Base-by-base conservation (phyloP, 2,329 filamentous ascomycete species). In the Colletotrichum sp. region DNA sequence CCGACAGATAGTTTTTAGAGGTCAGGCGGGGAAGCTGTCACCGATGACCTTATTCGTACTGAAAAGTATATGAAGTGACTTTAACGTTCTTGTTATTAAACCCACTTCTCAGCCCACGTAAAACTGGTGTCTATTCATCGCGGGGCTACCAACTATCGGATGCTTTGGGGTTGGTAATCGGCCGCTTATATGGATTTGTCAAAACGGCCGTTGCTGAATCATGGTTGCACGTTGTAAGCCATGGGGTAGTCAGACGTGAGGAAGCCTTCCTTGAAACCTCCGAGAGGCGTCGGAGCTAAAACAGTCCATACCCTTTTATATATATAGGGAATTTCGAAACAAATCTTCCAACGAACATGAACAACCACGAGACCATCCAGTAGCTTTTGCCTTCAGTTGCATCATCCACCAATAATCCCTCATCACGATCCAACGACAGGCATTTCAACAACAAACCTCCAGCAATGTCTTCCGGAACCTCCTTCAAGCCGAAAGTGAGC, bases 271-370 rank as follows among this genome's bases (percentile, higher is more conserved):
- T 21, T 48, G n/a, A 48, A 21, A 48, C 21, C n/a, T 48, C n/a
- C n/a, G 2, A 48, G n/a, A 13, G 10, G 10, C n/a, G n/a, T 2
- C 10, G 43, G 43, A 21, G 43, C 43, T 0, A 0, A 0, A 4
- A 48, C 0, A 21, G n/a, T 4, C 43, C n/a, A 21, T 0, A 48
- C 18, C 4, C 38, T 48, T 48, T n/a, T 0, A 18, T n/a, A 32
- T n/a, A 48, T 48, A 48, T 9, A 15, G 9, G 18, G 18, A 0
- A 12, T 10, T 21, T 5, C 10, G 43, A 48, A 13, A 48, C 43
- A 21, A 16, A 8, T 18, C 7, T 21, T 1, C 4, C n/a, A 48
- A n/a, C 10, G n/a, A 21, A 21, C 43, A 13, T 13, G 8, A 48
- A 43, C 1, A 43, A 10, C 10, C 6, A 12, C n/a, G 2, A 21